phyloP scores from a whole-genome alignment of 345 rosid genomes.

The Aethionema arabicum region DNA sequence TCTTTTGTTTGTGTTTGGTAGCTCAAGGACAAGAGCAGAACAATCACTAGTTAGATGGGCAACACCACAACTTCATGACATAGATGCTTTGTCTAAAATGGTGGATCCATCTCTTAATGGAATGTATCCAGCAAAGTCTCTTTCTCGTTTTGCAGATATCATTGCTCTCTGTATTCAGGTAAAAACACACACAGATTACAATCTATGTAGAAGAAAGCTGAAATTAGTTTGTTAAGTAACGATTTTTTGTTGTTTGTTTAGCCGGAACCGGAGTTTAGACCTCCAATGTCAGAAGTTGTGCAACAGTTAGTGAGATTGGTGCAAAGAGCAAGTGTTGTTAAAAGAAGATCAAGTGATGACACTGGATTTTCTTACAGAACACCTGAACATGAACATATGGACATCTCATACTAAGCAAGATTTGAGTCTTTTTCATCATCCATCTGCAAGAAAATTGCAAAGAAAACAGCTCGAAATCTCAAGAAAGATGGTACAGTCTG shows the following conservation, averaged over 20 bases:
- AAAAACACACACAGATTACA: background rate
- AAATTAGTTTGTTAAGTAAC: constrained; percentile 56
- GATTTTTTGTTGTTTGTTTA: constrained; percentile 25
- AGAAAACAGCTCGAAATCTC: constrained; percentile 2
- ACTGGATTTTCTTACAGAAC: constrained; percentile 77
- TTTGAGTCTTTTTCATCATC: constrained; percentile 4
- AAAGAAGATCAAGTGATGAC: constrained; percentile 85
- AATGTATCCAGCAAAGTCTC: constrained; percentile 97
- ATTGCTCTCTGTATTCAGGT: constrained; percentile 99
- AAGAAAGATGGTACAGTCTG: background rate
- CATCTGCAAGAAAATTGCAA: background rate
- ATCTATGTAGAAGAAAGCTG: background rate
- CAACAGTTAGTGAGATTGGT: constrained; percentile 89
- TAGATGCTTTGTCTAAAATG: constrained; percentile 96
- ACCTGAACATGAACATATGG: constrained; percentile 80
- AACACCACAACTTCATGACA: constrained; percentile 94
- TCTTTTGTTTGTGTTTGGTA: constrained; percentile 28
- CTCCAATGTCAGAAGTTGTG: constrained; percentile 99
- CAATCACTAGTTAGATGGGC: constrained; percentile 99
- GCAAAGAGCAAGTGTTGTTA: constrained; percentile 86
- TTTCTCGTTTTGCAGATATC: constrained; percentile 96
- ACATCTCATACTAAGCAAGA: constrained; percentile 50
- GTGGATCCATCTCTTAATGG: constrained; percentile 92
- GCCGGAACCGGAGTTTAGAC: constrained; percentile 99
- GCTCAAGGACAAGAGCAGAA: constrained; percentile 89